These are phyloP conservation scores for Cronartium ribicola DNA, from an alignment of 1,284 basidiomycete genomes.

Conservation along the genomic window DNA sequence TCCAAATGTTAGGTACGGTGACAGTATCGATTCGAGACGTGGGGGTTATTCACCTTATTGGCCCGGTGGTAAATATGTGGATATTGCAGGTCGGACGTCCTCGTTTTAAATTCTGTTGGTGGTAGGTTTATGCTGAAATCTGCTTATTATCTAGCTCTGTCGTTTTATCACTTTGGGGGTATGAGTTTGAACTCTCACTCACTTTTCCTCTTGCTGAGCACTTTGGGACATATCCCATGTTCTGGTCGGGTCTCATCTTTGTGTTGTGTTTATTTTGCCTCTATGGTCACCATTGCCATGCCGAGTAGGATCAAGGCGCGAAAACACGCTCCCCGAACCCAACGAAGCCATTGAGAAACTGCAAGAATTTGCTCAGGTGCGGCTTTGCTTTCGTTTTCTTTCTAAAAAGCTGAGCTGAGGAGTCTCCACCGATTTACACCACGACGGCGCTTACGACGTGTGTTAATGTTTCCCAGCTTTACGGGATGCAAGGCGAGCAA, in stretches of 20 bases:
- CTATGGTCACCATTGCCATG: neutral
- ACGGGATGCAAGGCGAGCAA: slow-evolving; percentile 20
- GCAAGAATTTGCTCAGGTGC: slow-evolving; percentile 25
- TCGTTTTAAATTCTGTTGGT: neutral
- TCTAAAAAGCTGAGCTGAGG: neutral
- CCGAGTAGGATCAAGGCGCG: neutral
- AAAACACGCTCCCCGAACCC: slow-evolving; percentile 6
- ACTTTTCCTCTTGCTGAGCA: too few species aligned
- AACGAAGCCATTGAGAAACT: slow-evolving; percentile 24
- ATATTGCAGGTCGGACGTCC: slow-evolving; percentile 20
- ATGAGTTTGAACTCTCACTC: neutral
- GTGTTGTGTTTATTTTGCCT: neutral
- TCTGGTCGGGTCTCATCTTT: neutral
- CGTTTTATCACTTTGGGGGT: slow-evolving; percentile 38
- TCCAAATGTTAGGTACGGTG: slow-evolving; percentile 26
- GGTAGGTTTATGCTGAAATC: too few species aligned
- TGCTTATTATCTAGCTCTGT: slow-evolving; percentile 1
- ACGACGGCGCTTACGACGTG: too few species aligned
- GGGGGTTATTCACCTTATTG: slow-evolving; percentile 37
- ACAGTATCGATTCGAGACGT: slow-evolving; percentile 4
- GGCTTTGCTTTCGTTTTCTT: neutral
- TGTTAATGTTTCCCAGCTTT: slow-evolving; percentile 2
- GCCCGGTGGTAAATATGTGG: slow-evolving; percentile 23
- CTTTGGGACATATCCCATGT: too few species aligned
- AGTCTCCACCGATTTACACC: neutral